Evolutionary conservation across 1,139 yeast genomes (phyloP).

Genomic region (Lodderomyces jiufengensis): DNA sequence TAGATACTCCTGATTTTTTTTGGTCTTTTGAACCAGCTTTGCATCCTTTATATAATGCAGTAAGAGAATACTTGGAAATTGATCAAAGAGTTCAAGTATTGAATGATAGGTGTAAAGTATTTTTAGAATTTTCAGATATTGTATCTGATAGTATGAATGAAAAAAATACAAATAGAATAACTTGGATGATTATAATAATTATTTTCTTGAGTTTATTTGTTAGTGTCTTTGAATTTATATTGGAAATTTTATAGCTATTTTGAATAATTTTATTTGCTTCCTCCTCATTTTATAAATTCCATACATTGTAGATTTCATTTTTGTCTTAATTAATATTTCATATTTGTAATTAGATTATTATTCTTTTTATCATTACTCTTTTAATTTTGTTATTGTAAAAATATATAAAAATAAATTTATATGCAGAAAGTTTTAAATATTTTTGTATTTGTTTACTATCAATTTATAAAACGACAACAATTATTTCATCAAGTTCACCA

Average conservation of each 20-base stretch:
- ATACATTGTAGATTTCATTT: too few species aligned
- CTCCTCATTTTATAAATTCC: too few species aligned
- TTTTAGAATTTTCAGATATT: slow-evolving; percentile 87
- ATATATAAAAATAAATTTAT: too few species aligned
- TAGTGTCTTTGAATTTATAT: slow-evolving; percentile 41
- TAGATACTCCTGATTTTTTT: slow-evolving; percentile 93
- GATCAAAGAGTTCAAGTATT: slow-evolving; percentile 91
- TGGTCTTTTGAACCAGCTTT: slow-evolving; percentile 97
- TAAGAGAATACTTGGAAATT: slow-evolving; percentile 87
- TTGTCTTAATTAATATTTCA: too few species aligned
- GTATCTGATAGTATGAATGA: slow-evolving; percentile 94
- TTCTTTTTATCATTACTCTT: too few species aligned
- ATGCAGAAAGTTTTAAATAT: too few species aligned
- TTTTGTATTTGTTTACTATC: too few species aligned
- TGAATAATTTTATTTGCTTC: too few species aligned
- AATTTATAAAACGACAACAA: too few species aligned
- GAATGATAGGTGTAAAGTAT: slow-evolving; percentile 91
- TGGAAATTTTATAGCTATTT: slow-evolving; percentile 31
- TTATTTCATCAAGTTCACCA: too few species aligned
- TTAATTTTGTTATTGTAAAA: too few species aligned
- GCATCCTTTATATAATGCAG: slow-evolving; percentile 86
- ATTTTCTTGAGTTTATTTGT: slow-evolving; percentile 78
- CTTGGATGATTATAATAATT: slow-evolving; percentile 84
- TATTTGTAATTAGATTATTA: too few species aligned
- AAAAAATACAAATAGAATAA: slow-evolving; percentile 82